These are phyloP conservation scores for Conticribra weissflogii DNA, from an alignment of 108 stramenopile species.

Conservation along the genomic window DNA sequence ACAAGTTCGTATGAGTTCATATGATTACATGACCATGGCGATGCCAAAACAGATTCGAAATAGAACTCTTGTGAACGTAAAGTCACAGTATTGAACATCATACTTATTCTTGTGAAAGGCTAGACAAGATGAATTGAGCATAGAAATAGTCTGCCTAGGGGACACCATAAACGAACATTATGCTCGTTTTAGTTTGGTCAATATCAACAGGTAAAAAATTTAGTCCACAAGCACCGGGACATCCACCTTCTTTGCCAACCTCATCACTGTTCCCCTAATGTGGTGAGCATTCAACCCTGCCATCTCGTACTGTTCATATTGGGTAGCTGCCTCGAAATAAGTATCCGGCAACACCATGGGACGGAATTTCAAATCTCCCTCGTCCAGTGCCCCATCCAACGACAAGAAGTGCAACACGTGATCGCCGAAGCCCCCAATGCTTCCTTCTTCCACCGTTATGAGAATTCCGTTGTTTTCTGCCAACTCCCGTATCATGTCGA, in stretches of 20 bases:
- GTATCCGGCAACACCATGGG: constrained; percentile 97
- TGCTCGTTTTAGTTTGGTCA: too few species aligned
- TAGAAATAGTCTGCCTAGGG: too few species aligned
- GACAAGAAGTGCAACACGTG: constrained; percentile 95
- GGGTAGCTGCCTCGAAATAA: constrained; percentile 95
- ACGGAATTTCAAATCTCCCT: constrained; percentile 90
- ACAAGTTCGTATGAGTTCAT: too few species aligned
- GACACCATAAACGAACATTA: too few species aligned
- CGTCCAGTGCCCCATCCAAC: constrained; percentile 90
- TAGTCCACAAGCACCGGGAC: constrained; percentile 63
- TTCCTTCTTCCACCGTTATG: constrained; percentile 95
- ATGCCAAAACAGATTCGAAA: too few species aligned
- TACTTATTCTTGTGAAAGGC: too few species aligned
- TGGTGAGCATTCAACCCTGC: constrained; percentile 93
- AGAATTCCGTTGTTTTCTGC: constrained; percentile 89
- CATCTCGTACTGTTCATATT: constrained; percentile 96
- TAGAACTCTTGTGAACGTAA: too few species aligned
- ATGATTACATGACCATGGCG: too few species aligned
- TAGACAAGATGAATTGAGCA: too few species aligned
- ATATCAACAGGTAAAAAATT: too few species aligned
- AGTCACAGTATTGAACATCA: too few species aligned
- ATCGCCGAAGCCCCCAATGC: constrained; percentile 95
- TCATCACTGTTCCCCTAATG: constrained; percentile 86
- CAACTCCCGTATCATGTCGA: constrained; percentile 88
- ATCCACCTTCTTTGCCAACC: constrained; percentile 68